Evolutionary conservation across 228 moss, liverwort and hornwort genomes (phyloP), one percentile per base, ranked within the genome.

Genomic region (Sphagnum magellanicum): DNA sequence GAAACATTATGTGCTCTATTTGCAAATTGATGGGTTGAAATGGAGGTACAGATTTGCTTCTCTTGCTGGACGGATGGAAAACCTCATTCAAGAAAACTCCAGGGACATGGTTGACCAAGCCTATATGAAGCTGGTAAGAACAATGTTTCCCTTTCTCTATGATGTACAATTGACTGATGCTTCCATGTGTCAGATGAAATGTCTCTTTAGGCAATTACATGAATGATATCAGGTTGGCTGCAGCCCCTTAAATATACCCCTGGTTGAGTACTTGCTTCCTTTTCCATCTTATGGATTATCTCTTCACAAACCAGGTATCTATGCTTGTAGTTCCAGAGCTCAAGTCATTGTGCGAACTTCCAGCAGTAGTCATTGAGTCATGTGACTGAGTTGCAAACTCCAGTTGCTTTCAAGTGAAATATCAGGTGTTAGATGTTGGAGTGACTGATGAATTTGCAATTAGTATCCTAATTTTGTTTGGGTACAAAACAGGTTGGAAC

Each of bases 21-120:
- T 62, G 32, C 7, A 17, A 62, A 62, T 32, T 62, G 13, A 62
- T 46, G 9, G 10, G 1, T 48, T 46, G 48, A 13, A 50, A 55
- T 71, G 74, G 51, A 70, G 83, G 73, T 60, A 61, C 77, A 98
- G 94, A 76, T 98, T 98, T 85, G 90, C 98, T 74, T 80, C 85
- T 16, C 84, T 98, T 74, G 94, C 98, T 68, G 90, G 86, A 75
- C 82, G 89, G 61, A 98, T 98, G 98, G 98, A 94, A 79, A 92
- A 86, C 78, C 94, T 98, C 64, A 90, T 92, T 67, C 94, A 98
- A 77, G 90, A 90, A 60, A 90, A 90, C 75, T 94, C 98, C 57
- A 87, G 98, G 74, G 93, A 94, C 15, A 87, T 98, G 6, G 98
- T 98, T 67, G 98, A 98, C 74, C 80, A 75, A 64, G 98, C 94